phyloP scores from a whole-genome alignment of 2,329 filamentous ascomycete genomes.

The Exophiala dermatitidis region DNA sequence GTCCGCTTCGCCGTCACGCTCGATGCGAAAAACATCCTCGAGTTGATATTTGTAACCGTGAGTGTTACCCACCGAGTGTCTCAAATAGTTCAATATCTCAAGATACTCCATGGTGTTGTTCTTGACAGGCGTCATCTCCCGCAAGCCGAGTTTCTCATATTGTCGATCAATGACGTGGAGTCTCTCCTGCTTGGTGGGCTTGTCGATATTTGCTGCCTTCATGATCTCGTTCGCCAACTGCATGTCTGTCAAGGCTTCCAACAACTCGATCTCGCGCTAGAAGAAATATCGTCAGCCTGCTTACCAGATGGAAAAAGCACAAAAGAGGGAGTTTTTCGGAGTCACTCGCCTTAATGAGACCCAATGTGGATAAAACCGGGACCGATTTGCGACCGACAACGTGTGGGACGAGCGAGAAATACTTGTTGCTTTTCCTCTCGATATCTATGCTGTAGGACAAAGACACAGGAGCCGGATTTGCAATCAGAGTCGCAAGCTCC shows the following conservation, averaged over 20 bases:
- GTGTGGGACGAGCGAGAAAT: slow-evolving; percentile 77
- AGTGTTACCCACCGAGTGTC: slow-evolving; percentile 58
- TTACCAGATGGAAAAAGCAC: not conserved
- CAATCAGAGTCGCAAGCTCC: slow-evolving; percentile 61
- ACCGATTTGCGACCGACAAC: slow-evolving; percentile 59
- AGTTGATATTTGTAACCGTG: slow-evolving; percentile 52
- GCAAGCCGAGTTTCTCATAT: slow-evolving; percentile 61
- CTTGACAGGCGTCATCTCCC: slow-evolving; percentile 68
- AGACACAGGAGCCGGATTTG: slow-evolving; percentile 43
- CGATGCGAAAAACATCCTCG: slow-evolving; percentile 73
- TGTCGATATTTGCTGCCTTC: slow-evolving; percentile 47
- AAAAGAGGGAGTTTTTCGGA: not conserved
- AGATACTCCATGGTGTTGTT: slow-evolving; percentile 54
- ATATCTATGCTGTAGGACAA: slow-evolving; percentile 39
- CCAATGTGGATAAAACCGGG: slow-evolving; percentile 19
- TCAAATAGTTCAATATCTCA: slow-evolving; percentile 60
- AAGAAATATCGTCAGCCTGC: not conserved
- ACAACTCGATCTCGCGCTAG: slow-evolving; percentile 22
- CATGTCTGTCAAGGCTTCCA: slow-evolving; percentile 74
- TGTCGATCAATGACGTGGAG: slow-evolving; percentile 64
- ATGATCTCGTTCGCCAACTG: slow-evolving; percentile 72
- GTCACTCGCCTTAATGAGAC: slow-evolving; percentile 17
- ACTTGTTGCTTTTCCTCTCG: slow-evolving; percentile 65
- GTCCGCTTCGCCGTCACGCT: slow-evolving; percentile 63
- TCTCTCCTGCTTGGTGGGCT: slow-evolving; percentile 42